These are phyloP conservation scores for Hanseniaspora osmophila DNA, from an alignment of 805 yeast species.

Conservation along the genomic window DNA sequence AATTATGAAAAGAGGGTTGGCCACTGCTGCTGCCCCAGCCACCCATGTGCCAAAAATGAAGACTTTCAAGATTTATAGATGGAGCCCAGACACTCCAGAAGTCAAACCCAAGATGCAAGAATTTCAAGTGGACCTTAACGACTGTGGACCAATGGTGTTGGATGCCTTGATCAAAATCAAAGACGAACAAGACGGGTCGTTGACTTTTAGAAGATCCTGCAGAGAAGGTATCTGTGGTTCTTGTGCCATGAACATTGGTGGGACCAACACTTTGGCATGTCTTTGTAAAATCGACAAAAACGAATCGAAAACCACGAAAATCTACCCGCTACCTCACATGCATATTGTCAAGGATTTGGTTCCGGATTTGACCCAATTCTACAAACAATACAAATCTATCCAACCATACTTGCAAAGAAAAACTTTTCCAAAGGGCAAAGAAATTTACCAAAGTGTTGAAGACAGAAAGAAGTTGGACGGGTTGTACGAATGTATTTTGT, in stretches of 20 bases:
- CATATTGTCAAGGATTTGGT: conserved; percentile 92
- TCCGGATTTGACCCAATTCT: conserved; percentile 93
- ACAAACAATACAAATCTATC: conserved; percentile 95
- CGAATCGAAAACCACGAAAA: conserved; percentile 58
- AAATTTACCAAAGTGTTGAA: conserved; percentile 76
- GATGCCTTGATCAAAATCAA: conserved; percentile 91
- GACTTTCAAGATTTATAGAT: conserved; percentile 86
- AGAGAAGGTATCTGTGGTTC: conserved; percentile 99
- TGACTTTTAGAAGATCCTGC: conserved; percentile 95
- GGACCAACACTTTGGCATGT: conserved; percentile 93
- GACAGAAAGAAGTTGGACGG: conserved; percentile 97
- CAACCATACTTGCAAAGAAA: conserved; percentile 88
- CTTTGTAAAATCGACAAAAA: conserved; percentile 84
- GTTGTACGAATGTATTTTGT: conserved; percentile 88
- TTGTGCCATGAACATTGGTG: conserved; percentile 98
- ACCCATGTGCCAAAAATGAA: conserved; percentile 47
- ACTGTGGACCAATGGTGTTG: conserved; percentile 95
- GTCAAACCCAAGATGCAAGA: conserved; percentile 76
- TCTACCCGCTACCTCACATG: conserved; percentile 97
- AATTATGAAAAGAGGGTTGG: conserved; percentile 14
- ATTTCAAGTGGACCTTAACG: conserved; percentile 73
- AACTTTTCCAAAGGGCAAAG: conserved; percentile 74
- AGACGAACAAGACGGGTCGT: conserved; percentile 89
- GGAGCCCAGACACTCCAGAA: conserved; percentile 96
- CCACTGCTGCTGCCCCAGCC: conserved; percentile 30